These are phyloP conservation scores for Emericellopsis atlantica DNA, from an alignment of 2,329 filamentous ascomycete genomes.

Conservation along the genomic window DNA sequence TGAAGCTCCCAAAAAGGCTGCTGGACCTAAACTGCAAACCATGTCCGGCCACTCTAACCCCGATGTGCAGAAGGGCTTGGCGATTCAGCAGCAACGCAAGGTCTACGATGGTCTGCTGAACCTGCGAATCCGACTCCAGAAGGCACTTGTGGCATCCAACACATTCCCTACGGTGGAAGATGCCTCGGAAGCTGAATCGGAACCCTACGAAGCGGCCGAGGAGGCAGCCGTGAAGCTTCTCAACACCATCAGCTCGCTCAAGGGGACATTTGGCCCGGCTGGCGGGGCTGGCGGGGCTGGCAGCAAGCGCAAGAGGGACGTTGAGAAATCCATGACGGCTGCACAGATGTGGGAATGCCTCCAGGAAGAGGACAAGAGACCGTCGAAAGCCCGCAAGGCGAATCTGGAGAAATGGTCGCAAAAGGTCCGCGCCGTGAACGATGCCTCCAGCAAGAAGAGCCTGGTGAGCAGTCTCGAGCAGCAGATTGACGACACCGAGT, in stretches of 20 bases:
- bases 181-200: constrained; percentile 18
- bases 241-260: constrained; percentile 64
- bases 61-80: constrained; percentile 62
- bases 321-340: constrained; percentile 43
- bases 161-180: constrained; percentile 43
- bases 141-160: constrained; percentile 73
- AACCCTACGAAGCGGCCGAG: constrained; percentile 66
- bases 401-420: constrained; percentile 83
- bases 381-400: constrained; percentile 49
- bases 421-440: constrained; percentile 44
- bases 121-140: constrained; percentile 84
- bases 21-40: constrained; percentile 19
- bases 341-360: constrained; percentile 63
- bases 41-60: constrained; percentile 11
- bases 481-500: constrained; percentile 52
- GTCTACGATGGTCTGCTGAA: constrained; percentile 84
- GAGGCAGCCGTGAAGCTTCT: constrained; percentile 75
- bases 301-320: constrained; percentile 47
- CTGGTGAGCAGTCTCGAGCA: constrained; percentile 57
- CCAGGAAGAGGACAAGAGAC: constrained; percentile 48
- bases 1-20: constrained; percentile 8
- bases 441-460: constrained; percentile 19
- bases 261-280: constrained; percentile 42
- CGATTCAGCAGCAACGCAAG: constrained; percentile 75
- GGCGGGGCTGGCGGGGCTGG: constrained; percentile 33